Conservation (phyloP, 306 rosid genomes). For the Cicer yamashitae region DNA sequence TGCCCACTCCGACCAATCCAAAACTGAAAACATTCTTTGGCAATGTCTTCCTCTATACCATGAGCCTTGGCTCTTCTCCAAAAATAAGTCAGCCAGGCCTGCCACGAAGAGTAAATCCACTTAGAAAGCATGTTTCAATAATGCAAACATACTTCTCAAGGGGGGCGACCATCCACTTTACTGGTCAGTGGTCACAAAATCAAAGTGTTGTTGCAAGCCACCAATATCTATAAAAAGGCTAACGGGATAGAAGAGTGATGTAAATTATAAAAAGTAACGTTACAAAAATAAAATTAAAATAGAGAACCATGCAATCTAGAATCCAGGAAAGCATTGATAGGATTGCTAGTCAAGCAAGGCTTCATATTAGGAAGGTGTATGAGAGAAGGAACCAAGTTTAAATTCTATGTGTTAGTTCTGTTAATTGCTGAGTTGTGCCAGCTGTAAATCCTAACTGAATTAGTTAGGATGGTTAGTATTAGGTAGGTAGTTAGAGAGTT, state of each 20-base stretch:
- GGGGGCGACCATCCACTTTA: slow-evolving; percentile 33
- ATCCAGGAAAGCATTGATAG: slow-evolving; percentile 38
- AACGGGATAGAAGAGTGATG: slow-evolving; percentile 23
- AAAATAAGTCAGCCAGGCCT: slow-evolving; percentile 99
- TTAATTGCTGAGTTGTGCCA: too few species aligned
- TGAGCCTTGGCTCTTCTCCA: slow-evolving; percentile 97
- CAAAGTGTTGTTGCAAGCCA: slow-evolving; percentile 32
- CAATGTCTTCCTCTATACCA: slow-evolving; percentile 77
- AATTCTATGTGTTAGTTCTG: too few species aligned
- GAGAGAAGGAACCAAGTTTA: too few species aligned
- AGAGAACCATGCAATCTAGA: slow-evolving; percentile 28
- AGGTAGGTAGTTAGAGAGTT: too few species aligned
- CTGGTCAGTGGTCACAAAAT: slow-evolving; percentile 19
- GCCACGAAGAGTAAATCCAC: slow-evolving; percentile 40
- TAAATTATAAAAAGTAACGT: slow-evolving; percentile 28
- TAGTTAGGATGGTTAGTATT: too few species aligned
- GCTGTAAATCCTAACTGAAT: too few species aligned
- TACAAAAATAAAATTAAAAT: neutral
- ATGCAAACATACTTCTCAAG: slow-evolving; percentile 33
- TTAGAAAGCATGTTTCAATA: slow-evolving; percentile 38
- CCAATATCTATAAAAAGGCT: slow-evolving; percentile 21
- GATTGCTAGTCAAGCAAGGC: too few species aligned
- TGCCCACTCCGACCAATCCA: slow-evolving; percentile 87
- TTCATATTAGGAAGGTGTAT: too few species aligned
- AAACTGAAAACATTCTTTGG: slow-evolving; percentile 89